Percentiles rank a stretch among this genome's conserved stretches.
Evolutionary conservation across 495 filamentous ascomycete genomes (phyloP).

Genomic region (Achaetomiella virescens): DNA sequence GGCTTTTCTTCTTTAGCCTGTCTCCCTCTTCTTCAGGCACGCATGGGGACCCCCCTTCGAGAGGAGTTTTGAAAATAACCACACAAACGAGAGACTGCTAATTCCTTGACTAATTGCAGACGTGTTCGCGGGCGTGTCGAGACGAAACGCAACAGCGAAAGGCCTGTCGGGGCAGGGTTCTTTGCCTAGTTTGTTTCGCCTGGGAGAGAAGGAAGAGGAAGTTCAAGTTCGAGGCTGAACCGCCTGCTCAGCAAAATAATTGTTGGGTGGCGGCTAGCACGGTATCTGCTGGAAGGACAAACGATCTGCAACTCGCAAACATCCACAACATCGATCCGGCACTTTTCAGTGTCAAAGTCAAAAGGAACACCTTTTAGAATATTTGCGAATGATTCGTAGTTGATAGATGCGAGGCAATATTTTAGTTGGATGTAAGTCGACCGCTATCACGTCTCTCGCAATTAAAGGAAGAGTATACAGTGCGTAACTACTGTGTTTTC

Average conservation of each 20-base stretch:
- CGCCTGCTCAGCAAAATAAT: neutral
- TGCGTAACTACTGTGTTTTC: neutral
- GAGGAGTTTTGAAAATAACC: neutral
- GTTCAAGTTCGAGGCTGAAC: neutral
- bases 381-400: too few species aligned
- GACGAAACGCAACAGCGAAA: neutral
- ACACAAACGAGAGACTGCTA: neutral
- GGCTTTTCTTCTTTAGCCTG: too few species aligned
- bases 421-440: too few species aligned
- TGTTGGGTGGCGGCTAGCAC: neutral
- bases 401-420: too few species aligned
- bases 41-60: neutral
- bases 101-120: neutral
- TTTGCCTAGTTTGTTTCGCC: neutral
- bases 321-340: too few species aligned
- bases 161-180: neutral
- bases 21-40: neutral
- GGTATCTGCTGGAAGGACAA: too few species aligned
- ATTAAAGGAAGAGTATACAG: neutral
- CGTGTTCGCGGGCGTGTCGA: neutral
- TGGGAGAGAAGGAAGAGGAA: neutral
- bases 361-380: too few species aligned
- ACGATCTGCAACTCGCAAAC: too few species aligned
- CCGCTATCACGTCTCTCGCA: too few species aligned
- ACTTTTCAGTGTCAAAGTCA: too few species aligned